Base-by-base conservation (phyloP, 1,284 basidiomycete genomes). In the Trametes hirsuta region DNA sequence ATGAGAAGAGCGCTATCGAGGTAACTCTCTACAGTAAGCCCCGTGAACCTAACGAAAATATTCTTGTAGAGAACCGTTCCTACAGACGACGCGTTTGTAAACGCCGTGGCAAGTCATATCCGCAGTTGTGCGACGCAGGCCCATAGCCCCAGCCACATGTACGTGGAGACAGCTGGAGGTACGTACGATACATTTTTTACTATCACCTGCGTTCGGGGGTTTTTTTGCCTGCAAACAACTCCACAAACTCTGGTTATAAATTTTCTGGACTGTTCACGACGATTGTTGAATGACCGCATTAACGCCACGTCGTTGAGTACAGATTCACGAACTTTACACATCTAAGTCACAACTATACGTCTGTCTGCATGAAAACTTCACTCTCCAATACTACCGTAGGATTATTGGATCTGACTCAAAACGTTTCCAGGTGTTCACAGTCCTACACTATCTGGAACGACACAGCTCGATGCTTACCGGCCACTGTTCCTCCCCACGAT, bases 81-180 rank as follows among this genome's bases (percentile, higher is more conserved):
- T 15, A 78, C 87, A 0, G 85, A 97, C 68, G 78, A 84, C 18
- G 84, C 85, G 3, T 86, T 98, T 45, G 81, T 91, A 10, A 80
- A 82, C 30, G 82, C 88, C 12, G 80, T 97, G 5, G 83, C 88
- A 1, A 76, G 76, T 35, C 84, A 90, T 69, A 85, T 93, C 11
- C 77, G 80, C 22, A 63, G 75, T 47, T 85, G 84, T 63, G 86
- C 87, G 6, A 48, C 68, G 6, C 60, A 62, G 15, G 54, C 64
- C 18, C 53, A 65, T 36, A 60, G 63, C n/a, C 68, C 69, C 12
- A 82, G 83, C 3, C 84, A 89, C 68, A 85, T 96, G 77, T 98
- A 91, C 70, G 77, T 98, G 47, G 97, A 99, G 77, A 97, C 97
- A 5, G 96, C 95, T 8, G 96, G 96, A 81, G 94, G 94, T 94